Evolutionary conservation across 164 flowering plant species (phyloP).

Genomic region (Piper betle): DNA sequence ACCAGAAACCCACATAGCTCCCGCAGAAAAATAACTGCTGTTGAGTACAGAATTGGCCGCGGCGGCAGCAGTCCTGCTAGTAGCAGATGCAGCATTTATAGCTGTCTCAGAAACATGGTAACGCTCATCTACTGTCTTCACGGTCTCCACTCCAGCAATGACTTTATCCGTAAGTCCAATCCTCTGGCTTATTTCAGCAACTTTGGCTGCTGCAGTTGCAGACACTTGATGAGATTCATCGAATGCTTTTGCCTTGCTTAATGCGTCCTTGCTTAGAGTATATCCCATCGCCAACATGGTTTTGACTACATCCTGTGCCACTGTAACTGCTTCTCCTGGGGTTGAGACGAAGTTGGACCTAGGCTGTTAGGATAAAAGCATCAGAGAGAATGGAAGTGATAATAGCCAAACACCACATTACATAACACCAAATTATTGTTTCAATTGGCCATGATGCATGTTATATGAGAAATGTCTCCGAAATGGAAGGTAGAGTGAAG

Average conservation of each 20-base stretch:
- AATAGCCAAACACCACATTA: not conserved
- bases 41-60: conserved; percentile 59
- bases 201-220: conserved; percentile 60
- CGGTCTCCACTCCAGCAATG: conserved; percentile 50
- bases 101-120: conserved; percentile 47
- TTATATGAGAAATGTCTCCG: not conserved
- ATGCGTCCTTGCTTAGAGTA: conserved; percentile 61
- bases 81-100: conserved; percentile 38
- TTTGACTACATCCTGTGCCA: conserved; percentile 74
- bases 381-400: not conserved
- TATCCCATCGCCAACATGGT: conserved; percentile 80
- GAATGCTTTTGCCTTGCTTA: conserved; percentile 66
- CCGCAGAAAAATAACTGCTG: conserved; percentile 69
- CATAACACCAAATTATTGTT: not conserved
- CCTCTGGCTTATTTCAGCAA: conserved; percentile 52
- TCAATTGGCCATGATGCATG: not conserved
- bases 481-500: not conserved
- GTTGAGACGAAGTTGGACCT: conserved; percentile 22
- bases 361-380: conserved; percentile 13
- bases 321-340: conserved; percentile 64
- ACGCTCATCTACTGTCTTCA: conserved; percentile 48
- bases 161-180: conserved; percentile 60
- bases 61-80: conserved; percentile 54
- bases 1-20: conserved; percentile 75
- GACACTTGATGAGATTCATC: conserved; percentile 65